These are phyloP conservation scores for Fusarium papillatum DNA, from an alignment of 2,329 filamentous ascomycete species.

Conservation along the genomic window DNA sequence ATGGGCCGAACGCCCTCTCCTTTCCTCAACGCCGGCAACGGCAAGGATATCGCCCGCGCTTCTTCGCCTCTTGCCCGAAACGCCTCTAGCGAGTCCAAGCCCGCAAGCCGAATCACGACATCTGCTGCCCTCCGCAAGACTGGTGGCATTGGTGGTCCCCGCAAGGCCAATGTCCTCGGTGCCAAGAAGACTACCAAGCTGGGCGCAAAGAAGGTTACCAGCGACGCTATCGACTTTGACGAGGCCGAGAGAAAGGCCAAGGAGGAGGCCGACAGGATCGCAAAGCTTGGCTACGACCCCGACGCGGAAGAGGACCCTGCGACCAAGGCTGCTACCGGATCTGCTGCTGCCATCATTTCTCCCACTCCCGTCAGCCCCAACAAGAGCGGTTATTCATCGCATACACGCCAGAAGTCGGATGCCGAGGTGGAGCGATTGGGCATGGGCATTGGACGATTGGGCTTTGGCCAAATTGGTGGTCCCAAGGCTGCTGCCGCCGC, in stretches of 20 bases:
- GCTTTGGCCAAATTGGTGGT: slow-evolving; percentile 87
- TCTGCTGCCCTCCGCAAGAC: slow-evolving; percentile 89
- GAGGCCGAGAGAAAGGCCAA: slow-evolving; percentile 97
- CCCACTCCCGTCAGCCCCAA: slow-evolving; percentile 82
- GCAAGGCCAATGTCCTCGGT: slow-evolving; percentile 88
- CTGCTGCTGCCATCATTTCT: slow-evolving; percentile 74
- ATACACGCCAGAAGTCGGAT: slow-evolving; percentile 72
- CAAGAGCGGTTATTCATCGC: slow-evolving; percentile 67
- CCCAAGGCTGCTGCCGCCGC: slow-evolving; percentile 68
- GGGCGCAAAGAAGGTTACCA: slow-evolving; percentile 91
- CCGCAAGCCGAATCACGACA: slow-evolving; percentile 80
- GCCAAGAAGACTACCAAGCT: slow-evolving; percentile 88
- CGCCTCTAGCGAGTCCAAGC: slow-evolving; percentile 65
- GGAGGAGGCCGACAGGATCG: slow-evolving; percentile 96
- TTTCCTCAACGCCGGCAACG: slow-evolving; percentile 84
- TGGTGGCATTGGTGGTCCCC: slow-evolving; percentile 71
- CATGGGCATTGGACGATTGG: slow-evolving; percentile 88
- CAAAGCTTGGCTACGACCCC: slow-evolving; percentile 94
- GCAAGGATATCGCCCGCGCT: slow-evolving; percentile 80
- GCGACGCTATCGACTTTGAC: slow-evolving; percentile 92
- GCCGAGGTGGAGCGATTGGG: slow-evolving; percentile 91
- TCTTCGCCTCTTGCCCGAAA: slow-evolving; percentile 84
- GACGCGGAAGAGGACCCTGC: slow-evolving; percentile 80
- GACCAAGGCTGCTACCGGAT: slow-evolving; percentile 59
- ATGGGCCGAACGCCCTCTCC: slow-evolving; percentile 89